Evolutionary conservation across 2,329 filamentous ascomycete species (phyloP).

Genomic region (Escovopsis sp.): DNA sequence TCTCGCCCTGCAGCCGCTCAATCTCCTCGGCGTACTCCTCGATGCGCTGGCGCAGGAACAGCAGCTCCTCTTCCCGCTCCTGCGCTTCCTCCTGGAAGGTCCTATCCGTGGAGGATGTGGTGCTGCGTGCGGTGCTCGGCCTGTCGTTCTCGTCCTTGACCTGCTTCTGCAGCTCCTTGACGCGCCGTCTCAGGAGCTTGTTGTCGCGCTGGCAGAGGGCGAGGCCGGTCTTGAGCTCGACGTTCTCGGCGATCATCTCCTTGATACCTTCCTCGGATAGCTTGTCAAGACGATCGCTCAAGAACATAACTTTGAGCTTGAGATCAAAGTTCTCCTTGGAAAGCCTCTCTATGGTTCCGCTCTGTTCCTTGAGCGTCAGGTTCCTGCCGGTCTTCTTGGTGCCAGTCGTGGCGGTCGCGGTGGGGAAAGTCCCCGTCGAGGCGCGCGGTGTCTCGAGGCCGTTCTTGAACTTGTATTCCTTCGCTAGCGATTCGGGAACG

Average conservation of each 20-base stretch:
- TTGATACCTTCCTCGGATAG: conserved; percentile 92
- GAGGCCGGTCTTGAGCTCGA: conserved; percentile 82
- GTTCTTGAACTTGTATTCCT: conserved; percentile 69
- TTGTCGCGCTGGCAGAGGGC: conserved; percentile 84
- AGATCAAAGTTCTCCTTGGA: conserved; percentile 98
- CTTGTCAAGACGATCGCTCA: conserved; percentile 85
- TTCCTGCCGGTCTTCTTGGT: conserved; percentile 44
- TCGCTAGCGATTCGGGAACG: conserved; percentile 75
- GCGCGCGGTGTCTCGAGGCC: conserved; percentile 45
- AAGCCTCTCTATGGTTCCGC: conserved; percentile 87
- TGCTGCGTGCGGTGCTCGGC: conserved; percentile 44
- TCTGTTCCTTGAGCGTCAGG: conserved; percentile 91
- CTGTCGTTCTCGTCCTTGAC: conserved; percentile 50
- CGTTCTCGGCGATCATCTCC: conserved; percentile 96
- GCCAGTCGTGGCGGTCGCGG: no score
- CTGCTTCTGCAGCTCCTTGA: conserved; percentile 78
- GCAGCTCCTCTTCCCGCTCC: conserved; percentile 71
- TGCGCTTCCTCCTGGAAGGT: conserved; percentile 44
- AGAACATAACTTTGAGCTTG: conserved; percentile 93
- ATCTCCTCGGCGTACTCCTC: conserved; percentile 75
- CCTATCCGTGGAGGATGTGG: conserved; percentile 41
- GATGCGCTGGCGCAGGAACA: conserved; percentile 70
- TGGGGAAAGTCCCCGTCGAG: conserved; percentile 36
- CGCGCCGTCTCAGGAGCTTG: conserved; percentile 62
- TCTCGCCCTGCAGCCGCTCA: conserved; percentile 66